Evolutionary conservation across 768 basidiomycete genomes (phyloP).

Genomic region (Amanita fuliginea): DNA sequence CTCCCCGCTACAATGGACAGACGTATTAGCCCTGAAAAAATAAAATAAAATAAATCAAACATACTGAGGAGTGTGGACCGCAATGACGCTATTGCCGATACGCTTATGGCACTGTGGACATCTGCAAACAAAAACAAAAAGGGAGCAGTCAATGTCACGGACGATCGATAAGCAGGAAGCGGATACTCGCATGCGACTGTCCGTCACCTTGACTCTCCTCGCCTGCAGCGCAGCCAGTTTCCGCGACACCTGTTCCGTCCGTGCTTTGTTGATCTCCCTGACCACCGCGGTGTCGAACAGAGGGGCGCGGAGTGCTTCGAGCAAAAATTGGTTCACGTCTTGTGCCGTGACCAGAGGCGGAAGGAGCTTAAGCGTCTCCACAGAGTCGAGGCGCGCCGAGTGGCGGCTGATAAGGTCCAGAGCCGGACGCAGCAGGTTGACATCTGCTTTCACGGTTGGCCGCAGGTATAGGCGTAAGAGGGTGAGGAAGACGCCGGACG

Average conservation of each 20-base stretch:
- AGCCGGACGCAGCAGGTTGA: conserved; percentile 67
- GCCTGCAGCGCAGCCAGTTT: conserved; percentile 67
- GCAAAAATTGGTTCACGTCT: conserved; percentile 69
- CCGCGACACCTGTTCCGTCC: conserved; percentile 67
- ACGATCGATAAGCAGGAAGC: conserved; percentile 5
- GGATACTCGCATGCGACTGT: conserved; percentile 76
- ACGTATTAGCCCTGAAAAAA: neutral
- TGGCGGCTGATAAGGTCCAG: conserved; percentile 83
- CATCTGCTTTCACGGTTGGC: conserved; percentile 40
- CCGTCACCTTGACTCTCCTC: conserved; percentile 79
- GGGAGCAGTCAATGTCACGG: neutral
- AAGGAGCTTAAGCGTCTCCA: conserved; percentile 74
- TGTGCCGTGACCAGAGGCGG: conserved; percentile 84
- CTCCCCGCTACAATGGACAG: conserved; percentile 53
- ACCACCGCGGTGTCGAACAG: conserved; percentile 62
- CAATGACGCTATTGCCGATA: conserved; percentile 86
- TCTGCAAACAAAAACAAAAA: conserved; percentile 26
- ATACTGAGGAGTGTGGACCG: conserved; percentile 82
- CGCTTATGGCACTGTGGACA: conserved; percentile 96
- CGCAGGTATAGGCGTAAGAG: conserved; percentile 83
- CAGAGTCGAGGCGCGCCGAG: conserved; percentile 68
- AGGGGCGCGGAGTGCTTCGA: conserved; percentile 55
- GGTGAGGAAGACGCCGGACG: conserved; percentile 64
- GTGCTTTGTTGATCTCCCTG: conserved; percentile 59
- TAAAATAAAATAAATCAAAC: conserved; percentile 16